phyloP scores from a whole-genome alignment of 176 grass and related monocot genomes.

The Aegilops speltoides region DNA sequence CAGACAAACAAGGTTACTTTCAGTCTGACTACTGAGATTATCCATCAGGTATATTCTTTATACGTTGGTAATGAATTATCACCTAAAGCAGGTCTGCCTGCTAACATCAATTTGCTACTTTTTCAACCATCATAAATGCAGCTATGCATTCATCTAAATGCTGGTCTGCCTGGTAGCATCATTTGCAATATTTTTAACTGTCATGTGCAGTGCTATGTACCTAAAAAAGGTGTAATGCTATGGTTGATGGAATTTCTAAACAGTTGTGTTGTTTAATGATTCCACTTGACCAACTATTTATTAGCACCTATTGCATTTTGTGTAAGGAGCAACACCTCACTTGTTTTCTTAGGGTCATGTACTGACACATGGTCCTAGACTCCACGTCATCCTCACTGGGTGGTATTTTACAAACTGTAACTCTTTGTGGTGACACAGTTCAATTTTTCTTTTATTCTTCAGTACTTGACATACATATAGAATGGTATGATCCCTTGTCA shows the following conservation, averaged over 20 bases:
- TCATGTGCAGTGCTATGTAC: not conserved
- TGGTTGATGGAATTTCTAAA: not conserved
- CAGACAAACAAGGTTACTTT: constrained; percentile 99
- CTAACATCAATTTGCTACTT: not conserved
- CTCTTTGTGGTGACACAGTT: not conserved
- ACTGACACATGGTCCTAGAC: not conserved
- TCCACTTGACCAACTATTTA: not conserved
- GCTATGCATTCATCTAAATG: not conserved
- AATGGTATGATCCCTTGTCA: not conserved
- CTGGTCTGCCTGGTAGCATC: not conserved
- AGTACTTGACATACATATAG: not conserved
- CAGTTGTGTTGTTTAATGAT: constrained; percentile 4
- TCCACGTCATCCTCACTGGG: not conserved
- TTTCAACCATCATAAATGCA: not conserved
- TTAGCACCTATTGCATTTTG: not conserved
- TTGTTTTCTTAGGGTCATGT: not conserved
- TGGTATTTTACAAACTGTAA: not conserved
- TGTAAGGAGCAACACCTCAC: not conserved
- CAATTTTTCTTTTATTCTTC: not conserved
- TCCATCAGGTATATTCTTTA: constrained; percentile 72
- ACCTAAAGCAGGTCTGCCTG: not conserved
- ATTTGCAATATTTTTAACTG: not conserved
- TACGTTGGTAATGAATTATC: constrained; percentile 1
- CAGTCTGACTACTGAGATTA: constrained; percentile 86
- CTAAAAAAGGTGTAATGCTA: too few relatives aligned